Evolutionary conservation across 306 rosid genomes (phyloP).

Genomic region (Trifolium dubium): DNA sequence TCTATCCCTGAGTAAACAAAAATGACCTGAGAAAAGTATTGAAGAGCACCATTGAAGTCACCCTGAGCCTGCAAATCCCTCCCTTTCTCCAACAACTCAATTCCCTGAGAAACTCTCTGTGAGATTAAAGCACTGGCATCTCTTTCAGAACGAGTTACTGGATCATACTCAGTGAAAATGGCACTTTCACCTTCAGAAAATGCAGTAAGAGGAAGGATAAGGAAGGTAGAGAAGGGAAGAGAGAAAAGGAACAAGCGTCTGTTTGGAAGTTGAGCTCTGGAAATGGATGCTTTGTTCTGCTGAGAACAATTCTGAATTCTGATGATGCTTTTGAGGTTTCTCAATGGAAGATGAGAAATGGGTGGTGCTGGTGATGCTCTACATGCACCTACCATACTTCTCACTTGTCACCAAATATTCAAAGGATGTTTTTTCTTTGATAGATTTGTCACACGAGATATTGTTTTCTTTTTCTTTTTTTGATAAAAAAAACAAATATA

Average conservation of each 20-base stretch:
- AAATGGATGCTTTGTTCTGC: slow-evolving; percentile 31
- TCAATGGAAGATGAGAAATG: slow-evolving; percentile 47
- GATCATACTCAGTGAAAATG: slow-evolving; percentile 48
- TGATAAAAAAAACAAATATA: no score
- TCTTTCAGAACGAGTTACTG: slow-evolving; percentile 56
- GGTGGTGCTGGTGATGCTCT: slow-evolving; percentile 48
- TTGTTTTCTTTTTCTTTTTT: slow-evolving; percentile 22
- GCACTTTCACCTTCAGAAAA: slow-evolving; percentile 32
- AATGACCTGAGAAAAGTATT: slow-evolving; percentile 65
- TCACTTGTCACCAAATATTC: neutral
- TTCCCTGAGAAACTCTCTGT: slow-evolving; percentile 61
- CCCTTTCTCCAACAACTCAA: slow-evolving; percentile 75
- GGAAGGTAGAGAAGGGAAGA: slow-evolving; percentile 49
- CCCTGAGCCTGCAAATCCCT: slow-evolving; percentile 73
- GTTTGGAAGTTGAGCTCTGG: slow-evolving; percentile 39
- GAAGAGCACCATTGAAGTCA: slow-evolving; percentile 69
- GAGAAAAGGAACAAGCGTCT: slow-evolving; percentile 67
- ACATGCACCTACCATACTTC: slow-evolving; percentile 55
- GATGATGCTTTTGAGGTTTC: slow-evolving; percentile 7
- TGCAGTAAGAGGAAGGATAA: slow-evolving; percentile 50
- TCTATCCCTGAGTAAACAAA: neutral
- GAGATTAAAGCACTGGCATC: slow-evolving; percentile 59
- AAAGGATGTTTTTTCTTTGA: neutral
- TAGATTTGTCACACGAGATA: neutral
- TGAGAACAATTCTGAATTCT: slow-evolving; percentile 31